A percentile compares a stretch with the other conserved stretches of the same genome.
Evolutionary conservation across 73 alveolate genomes (phyloP).

Genomic region (Breviolum minutum): DNA sequence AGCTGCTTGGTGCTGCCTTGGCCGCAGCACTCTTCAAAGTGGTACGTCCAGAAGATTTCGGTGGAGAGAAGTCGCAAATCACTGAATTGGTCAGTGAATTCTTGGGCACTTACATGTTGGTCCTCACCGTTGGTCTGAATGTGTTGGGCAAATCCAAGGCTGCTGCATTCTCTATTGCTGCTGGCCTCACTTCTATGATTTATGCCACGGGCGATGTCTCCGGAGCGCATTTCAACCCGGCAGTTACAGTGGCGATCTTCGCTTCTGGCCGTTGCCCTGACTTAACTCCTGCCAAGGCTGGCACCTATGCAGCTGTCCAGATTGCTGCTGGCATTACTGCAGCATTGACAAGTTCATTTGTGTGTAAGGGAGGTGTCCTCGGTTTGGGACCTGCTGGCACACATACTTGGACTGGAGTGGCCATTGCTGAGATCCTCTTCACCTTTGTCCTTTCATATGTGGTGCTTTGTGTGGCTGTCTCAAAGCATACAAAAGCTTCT

Average conservation of each 20-base stretch:
- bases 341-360: conserved; percentile 27
- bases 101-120: conserved; percentile 91
- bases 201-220: conserved; percentile 73
- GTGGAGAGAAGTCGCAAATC: conserved; percentile 32
- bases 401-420: conserved; percentile 22
- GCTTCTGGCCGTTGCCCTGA: conserved; percentile 72
- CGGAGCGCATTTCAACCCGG: conserved; percentile 76
- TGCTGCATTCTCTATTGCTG: conserved; percentile 91
- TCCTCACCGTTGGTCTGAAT: conserved; percentile 64
- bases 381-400: conserved; percentile 44
- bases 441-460: conserved; percentile 79
- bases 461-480: conserved; percentile 64
- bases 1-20: conserved; percentile 82
- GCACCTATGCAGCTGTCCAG: conserved; percentile 40
- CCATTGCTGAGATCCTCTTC: conserved; percentile 44
- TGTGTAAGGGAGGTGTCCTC: conserved; percentile 18
- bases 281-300: conserved; percentile 74
- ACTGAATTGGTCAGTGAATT: conserved; percentile 75
- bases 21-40: conserved; percentile 66
- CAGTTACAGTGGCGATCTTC: conserved; percentile 69
- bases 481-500: conserved; percentile 18
- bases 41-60: conserved; percentile 76
- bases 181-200: conserved; percentile 84
- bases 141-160: conserved; percentile 65
- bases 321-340: conserved; percentile 68